phyloP scores from a whole-genome alignment of 2,329 filamentous ascomycete species.

The Aspergillus viridinutans region DNA sequence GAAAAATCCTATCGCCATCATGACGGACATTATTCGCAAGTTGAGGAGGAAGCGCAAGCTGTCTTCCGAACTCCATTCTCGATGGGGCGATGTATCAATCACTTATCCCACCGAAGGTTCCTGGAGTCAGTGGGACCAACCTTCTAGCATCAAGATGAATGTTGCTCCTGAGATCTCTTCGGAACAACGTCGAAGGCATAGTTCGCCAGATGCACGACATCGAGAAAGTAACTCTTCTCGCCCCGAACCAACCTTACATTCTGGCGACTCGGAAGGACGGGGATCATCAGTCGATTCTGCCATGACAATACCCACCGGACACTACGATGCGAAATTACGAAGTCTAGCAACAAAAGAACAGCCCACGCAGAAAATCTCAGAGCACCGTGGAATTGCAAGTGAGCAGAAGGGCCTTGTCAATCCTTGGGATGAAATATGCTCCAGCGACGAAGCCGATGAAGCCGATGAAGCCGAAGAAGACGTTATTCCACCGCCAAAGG shows the following conservation, averaged over 20 bases:
- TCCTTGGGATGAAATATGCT: constrained; percentile 6
- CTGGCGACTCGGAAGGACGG: not conserved
- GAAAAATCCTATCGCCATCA: constrained; percentile 22
- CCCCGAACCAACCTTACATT: not conserved
- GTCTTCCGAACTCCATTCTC: constrained; percentile 34
- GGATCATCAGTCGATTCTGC: constrained; percentile 12
- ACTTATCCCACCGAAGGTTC: constrained; percentile 38
- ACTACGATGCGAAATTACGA: constrained; percentile 29
- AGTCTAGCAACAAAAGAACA: constrained; percentile 14
- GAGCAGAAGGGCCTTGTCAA: not conserved
- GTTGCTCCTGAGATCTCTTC: constrained; percentile 3
- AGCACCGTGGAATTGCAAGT: not conserved
- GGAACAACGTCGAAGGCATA: constrained; percentile 13
- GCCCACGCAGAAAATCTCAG: not conserved
- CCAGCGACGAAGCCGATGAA: constrained; percentile 23
- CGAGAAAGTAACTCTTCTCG: constrained; percentile 4
- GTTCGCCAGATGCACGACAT: constrained; percentile 7
- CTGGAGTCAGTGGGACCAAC: constrained; percentile 39
- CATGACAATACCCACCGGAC: constrained; percentile 23
- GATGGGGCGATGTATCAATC: constrained; percentile 40
- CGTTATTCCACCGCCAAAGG: not conserved
- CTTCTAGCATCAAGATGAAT: constrained; percentile 14
- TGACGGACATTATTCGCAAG: constrained; percentile 30
- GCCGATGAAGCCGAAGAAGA: constrained; percentile 14
- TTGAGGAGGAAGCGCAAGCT: constrained; percentile 32